Conservation (phyloP, 2,329 filamentous ascomycete genomes). For the Emmonsiellopsis sp. region DNA sequence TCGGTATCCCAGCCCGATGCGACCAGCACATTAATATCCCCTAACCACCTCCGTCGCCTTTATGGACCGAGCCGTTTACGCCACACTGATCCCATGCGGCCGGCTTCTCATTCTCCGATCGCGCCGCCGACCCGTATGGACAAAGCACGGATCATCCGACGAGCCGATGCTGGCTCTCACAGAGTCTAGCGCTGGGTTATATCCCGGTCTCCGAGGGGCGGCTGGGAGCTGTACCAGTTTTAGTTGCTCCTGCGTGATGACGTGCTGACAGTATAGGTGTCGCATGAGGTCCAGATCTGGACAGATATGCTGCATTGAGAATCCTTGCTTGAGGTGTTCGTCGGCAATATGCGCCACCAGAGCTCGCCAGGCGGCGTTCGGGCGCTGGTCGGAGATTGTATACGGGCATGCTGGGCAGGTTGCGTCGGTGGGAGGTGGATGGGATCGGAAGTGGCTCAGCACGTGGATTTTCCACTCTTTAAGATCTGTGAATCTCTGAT, state of each 20-base stretch:
- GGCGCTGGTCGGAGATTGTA: constrained; percentile 14
- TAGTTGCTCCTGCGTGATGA: constrained; percentile 36
- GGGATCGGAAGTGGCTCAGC: constrained; percentile 35
- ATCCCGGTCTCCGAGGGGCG: constrained; percentile 27
- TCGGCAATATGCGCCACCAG: constrained; percentile 35
- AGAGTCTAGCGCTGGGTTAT: constrained; percentile 28
- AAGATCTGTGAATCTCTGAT: constrained; percentile 29
- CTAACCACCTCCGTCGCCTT: too few species aligned
- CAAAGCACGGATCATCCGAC: constrained; percentile 31
- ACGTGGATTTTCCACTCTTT: constrained; percentile 37
- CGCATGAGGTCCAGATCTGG: constrained; percentile 38
- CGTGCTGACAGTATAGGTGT: constrained; percentile 33
- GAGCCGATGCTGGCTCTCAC: constrained; percentile 29
- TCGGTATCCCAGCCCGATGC: neutral
- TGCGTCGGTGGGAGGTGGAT: constrained; percentile 30
- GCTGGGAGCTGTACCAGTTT: constrained; percentile 35
- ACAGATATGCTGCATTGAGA: constrained; percentile 31
- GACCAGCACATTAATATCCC: too few species aligned
- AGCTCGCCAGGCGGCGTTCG: constrained; percentile 29
- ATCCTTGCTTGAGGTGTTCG: constrained; percentile 32
- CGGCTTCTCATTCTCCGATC: constrained; percentile 30
- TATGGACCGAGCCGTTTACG: neutral
- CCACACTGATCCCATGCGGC: constrained; percentile 25
- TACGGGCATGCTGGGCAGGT: constrained; percentile 36
- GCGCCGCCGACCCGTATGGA: constrained; percentile 30